Evolutionary conservation across 2,329 filamentous ascomycete genomes (phyloP).

Genomic region (Fusarium paranaense): DNA sequence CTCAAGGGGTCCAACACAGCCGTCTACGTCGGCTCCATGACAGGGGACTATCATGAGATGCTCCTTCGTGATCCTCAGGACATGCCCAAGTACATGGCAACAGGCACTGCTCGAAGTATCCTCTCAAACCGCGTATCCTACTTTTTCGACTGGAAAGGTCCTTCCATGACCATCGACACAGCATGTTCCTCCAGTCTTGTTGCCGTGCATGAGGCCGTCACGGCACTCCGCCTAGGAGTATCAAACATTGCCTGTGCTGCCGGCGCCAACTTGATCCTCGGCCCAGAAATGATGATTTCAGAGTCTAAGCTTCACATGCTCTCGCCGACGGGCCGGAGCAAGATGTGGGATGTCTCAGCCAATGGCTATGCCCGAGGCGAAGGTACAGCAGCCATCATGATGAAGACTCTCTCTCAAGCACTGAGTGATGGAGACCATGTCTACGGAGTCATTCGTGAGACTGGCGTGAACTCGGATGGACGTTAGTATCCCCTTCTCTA

Average conservation of each 20-base stretch:
- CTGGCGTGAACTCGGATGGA: constrained; percentile 2
- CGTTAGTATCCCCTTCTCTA: background rate
- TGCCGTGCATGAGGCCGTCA: constrained; percentile 22
- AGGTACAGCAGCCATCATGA: constrained; percentile 13
- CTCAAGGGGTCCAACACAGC: constrained; percentile 11
- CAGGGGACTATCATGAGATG: background rate
- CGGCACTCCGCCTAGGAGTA: constrained; percentile 17
- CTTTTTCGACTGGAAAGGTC: constrained; percentile 14
- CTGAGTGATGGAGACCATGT: constrained; percentile 62
- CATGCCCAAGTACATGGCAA: background rate
- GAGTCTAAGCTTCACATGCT: constrained; percentile 19
- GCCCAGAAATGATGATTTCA: constrained; percentile 12
- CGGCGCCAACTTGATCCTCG: constrained; percentile 20
- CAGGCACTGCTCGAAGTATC: constrained; percentile 14
- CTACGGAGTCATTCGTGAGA: constrained; percentile 3
- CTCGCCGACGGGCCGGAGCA: constrained; percentile 1
- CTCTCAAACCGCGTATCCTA: constrained; percentile 12
- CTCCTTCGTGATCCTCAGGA: background rate
- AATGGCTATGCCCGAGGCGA: constrained; percentile 30
- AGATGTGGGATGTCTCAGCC: constrained; percentile 21
- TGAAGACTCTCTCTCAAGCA: constrained; percentile 17
- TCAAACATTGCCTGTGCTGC: constrained; percentile 15
- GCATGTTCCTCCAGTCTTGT: constrained; percentile 19
- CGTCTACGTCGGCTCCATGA: constrained; percentile 12
- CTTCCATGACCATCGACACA: constrained; percentile 13